phyloP scores from a whole-genome alignment of 2,329 filamentous ascomycete species.

The Penicillium sp. region DNA sequence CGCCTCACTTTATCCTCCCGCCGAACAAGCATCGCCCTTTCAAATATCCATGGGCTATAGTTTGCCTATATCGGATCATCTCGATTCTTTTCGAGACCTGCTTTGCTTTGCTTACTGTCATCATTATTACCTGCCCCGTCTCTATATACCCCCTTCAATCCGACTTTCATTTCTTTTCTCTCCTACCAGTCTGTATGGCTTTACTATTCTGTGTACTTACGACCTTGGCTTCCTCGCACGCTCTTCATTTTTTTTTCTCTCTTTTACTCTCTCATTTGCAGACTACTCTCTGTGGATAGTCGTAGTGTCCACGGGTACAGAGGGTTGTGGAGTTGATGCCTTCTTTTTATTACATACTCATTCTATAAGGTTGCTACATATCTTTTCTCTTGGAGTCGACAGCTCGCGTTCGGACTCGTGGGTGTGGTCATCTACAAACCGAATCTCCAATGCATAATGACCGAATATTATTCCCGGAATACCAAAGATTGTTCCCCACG shows the following conservation, averaged over 20 bases:
- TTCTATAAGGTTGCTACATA: not conserved
- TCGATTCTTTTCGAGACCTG: not conserved
- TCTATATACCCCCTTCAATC: constrained; percentile 26
- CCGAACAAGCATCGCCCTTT: not conserved
- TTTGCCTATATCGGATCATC: not conserved
- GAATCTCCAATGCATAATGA: too few relatives aligned
- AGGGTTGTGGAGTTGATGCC: constrained; percentile 2
- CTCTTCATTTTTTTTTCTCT: not conserved
- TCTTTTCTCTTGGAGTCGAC: not conserved
- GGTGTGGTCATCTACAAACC: not conserved
- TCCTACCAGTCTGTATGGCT: constrained; percentile 16
- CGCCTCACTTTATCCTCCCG: not conserved
- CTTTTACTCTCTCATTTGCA: not conserved
- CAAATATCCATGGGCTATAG: not conserved
- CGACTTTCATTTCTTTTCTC: constrained; percentile 9
- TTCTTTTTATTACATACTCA: constrained; percentile 6
- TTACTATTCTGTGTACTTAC: constrained; percentile 23
- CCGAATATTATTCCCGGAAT: too few relatives aligned
- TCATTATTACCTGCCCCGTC: constrained; percentile 7
- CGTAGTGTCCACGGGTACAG: constrained; percentile 14
- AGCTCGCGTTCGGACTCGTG: not conserved
- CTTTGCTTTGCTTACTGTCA: constrained; percentile 9
- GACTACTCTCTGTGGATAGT: not conserved
- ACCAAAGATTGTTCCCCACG: too few relatives aligned
- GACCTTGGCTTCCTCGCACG: constrained; percentile 7